A percentile compares a stretch with the other conserved stretches of the same genome.
Conservation (phyloP, 345 rosid genomes). For the Ailanthus altissimus region DNA sequence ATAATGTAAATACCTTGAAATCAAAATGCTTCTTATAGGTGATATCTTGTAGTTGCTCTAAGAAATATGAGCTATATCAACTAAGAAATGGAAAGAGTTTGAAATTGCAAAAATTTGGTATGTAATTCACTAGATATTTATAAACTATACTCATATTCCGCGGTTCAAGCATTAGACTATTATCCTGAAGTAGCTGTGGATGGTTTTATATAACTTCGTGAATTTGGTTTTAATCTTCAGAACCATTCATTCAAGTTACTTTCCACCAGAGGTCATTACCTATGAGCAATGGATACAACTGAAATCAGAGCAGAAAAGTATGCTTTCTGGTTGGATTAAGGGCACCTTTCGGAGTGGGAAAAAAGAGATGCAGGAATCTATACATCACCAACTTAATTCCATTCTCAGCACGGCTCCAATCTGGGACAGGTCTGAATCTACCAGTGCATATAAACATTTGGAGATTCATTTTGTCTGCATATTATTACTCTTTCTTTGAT, state of each 20-base stretch:
- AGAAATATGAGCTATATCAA: not conserved
- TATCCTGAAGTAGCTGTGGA: not conserved
- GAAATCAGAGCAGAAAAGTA: slow-evolving; percentile 60
- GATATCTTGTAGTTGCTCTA: not conserved
- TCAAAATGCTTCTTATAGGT: not conserved
- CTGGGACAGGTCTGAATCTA: slow-evolving; percentile 85
- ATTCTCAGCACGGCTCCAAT: slow-evolving; percentile 79
- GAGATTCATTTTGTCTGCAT: not conserved
- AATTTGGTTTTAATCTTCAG: slow-evolving; percentile 40
- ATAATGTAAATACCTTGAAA: not conserved
- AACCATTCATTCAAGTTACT: slow-evolving; percentile 43
- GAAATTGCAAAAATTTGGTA: slow-evolving; percentile 1
- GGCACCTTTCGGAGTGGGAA: slow-evolving; percentile 71
- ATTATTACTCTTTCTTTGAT: not conserved
- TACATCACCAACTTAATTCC: slow-evolving; percentile 66
- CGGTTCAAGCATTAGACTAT: not conserved
- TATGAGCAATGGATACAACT: slow-evolving; percentile 71
- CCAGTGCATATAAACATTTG: not conserved
- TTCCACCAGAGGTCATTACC: slow-evolving; percentile 73
- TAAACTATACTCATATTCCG: not conserved
- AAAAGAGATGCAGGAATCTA: slow-evolving; percentile 84
- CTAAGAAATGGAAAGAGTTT: not conserved
- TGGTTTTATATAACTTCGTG: not conserved
- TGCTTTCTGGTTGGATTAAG: slow-evolving; percentile 76
- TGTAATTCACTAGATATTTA: not conserved